Percentiles rank a stretch among this genome's conserved stretches.
These are phyloP conservation scores for Linum lewisii DNA, from an alignment of 345 rosid genomes.

Conservation along the genomic window DNA sequence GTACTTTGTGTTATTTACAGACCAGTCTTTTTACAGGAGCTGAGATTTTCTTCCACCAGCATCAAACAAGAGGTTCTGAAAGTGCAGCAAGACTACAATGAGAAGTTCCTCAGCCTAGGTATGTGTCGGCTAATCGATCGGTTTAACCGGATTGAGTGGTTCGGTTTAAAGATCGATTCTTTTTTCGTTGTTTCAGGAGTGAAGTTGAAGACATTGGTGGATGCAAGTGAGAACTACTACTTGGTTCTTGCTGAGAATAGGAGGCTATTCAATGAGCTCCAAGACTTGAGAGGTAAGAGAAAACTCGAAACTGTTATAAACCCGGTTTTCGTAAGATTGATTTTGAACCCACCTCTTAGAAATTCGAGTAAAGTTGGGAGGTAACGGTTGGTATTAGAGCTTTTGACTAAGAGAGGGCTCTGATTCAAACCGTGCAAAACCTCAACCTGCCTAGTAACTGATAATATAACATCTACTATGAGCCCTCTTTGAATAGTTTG, in stretches of 20 bases:
- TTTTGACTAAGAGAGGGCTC: too few relatives aligned
- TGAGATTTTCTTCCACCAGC: slow-evolving; percentile 42
- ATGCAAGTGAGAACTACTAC: slow-evolving; percentile 63
- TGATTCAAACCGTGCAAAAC: too few relatives aligned
- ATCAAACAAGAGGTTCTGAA: slow-evolving; percentile 56
- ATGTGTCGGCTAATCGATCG: slow-evolving; percentile 1
- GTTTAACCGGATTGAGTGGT: too few relatives aligned
- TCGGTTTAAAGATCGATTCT: too few relatives aligned
- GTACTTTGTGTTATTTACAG: slow-evolving; percentile 6
- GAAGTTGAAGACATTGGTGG: slow-evolving; percentile 40
- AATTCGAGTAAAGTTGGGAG: too few relatives aligned
- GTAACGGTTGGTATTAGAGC: too few relatives aligned
- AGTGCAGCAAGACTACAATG: slow-evolving; percentile 35
- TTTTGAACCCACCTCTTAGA: too few relatives aligned
- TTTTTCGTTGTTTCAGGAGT: slow-evolving; percentile 28
- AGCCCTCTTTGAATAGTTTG: too few relatives aligned
- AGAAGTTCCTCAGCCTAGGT: slow-evolving; percentile 59
- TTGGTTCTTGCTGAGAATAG: slow-evolving; percentile 70
- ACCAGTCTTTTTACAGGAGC: slow-evolving; percentile 34
- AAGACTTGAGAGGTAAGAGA: slow-evolving; percentile 71
- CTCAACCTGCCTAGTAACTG: too few relatives aligned
- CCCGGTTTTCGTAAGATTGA: too few relatives aligned
- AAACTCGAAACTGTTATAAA: too few relatives aligned
- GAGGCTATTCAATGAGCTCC: slow-evolving; percentile 77
- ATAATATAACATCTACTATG: too few relatives aligned